Evolutionary conservation across 164 flowering plant species (phyloP), one percentile per base, ranked within the genome.

Genomic region (Tetracentron sinense): DNA sequence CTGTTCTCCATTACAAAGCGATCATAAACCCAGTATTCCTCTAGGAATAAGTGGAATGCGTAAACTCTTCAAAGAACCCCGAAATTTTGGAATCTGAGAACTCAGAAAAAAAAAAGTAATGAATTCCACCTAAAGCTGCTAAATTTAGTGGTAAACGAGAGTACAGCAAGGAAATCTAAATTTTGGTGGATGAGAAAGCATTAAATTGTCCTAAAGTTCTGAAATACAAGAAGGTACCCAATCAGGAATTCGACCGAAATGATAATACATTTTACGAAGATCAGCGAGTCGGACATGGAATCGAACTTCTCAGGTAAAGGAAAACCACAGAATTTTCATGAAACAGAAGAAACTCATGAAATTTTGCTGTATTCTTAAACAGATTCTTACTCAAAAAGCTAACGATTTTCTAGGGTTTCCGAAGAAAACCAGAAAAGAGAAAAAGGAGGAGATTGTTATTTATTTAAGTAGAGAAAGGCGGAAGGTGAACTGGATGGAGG

Each of bases 1-100:
- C 61, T 64, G 55, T 52, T 67, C 60, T 81, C 89, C 86, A 86
- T 83, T 69, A 58, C 46, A 56, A 63, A 58, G 49, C 42, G 57
- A 71, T 50, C 67, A 64, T 22, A 61, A 60, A 54, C 61, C 68
- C 20, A 42, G 56, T 54, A 35, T 25, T 60, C 44, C 28, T 42
- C 44, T 44, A 7, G 12, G 20, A 65, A 42, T 23, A 47, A 33
- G 31, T 30, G 15, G 14, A 23, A 54, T 6, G 6, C 22, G 23
- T 49, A 1, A 20, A 49, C 20, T 49, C 11, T 49, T 49, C 52
- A 49, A 49, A 19, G 20, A 49, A 49, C 25, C 53, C 20, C 20
- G 17, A 46, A 2, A 38, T 38, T 38, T 16, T 16, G 8, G 44
- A 38, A 3, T 38, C 15, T 38, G 44, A 38, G 11, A 4, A 3